A percentile compares a stretch with the other conserved stretches of the same genome.
These are phyloP conservation scores for Solanum virginianum DNA, from an alignment of 257 asterid genomes.

Conservation along the genomic window DNA sequence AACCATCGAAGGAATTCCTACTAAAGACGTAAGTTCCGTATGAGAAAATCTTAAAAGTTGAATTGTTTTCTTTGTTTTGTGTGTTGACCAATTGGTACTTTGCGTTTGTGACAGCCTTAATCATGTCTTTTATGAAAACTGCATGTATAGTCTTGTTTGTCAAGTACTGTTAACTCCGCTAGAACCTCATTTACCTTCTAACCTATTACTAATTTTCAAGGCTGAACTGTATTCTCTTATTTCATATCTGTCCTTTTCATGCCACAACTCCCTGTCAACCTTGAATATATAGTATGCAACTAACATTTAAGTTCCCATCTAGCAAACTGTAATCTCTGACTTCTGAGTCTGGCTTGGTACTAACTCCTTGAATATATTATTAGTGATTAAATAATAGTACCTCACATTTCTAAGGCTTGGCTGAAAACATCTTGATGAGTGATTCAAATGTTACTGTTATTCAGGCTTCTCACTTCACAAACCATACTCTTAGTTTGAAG, in stretches of 20 bases:
- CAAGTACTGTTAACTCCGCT: not conserved
- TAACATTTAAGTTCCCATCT: not conserved
- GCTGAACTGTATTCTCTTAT: not conserved
- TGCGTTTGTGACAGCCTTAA: not conserved
- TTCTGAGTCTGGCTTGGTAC: not conserved
- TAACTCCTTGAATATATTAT: not conserved
- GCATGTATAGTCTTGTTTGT: not conserved
- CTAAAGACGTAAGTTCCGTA: slow-evolving; percentile 46
- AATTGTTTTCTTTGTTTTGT: not conserved
- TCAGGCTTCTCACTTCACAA: not conserved
- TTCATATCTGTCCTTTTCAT: not conserved
- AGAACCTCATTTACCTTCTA: not conserved
- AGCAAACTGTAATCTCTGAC: not conserved
- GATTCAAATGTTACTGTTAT: not conserved
- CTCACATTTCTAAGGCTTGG: not conserved
- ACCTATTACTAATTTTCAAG: not conserved
- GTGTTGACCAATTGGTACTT: not conserved
- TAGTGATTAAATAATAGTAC: not conserved
- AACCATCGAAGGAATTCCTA: slow-evolving; percentile 45
- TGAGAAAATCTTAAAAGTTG: not conserved
- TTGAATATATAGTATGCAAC: not conserved
- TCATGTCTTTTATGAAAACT: not conserved
- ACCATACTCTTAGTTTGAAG: not conserved
- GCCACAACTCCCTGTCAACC: not conserved
- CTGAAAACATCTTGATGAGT: not conserved